Percentiles rank a stretch among this genome's conserved stretches.
Evolutionary conservation across 768 basidiomycete species (phyloP).

Genomic region (Tylopilus cervinicoccineus): DNA sequence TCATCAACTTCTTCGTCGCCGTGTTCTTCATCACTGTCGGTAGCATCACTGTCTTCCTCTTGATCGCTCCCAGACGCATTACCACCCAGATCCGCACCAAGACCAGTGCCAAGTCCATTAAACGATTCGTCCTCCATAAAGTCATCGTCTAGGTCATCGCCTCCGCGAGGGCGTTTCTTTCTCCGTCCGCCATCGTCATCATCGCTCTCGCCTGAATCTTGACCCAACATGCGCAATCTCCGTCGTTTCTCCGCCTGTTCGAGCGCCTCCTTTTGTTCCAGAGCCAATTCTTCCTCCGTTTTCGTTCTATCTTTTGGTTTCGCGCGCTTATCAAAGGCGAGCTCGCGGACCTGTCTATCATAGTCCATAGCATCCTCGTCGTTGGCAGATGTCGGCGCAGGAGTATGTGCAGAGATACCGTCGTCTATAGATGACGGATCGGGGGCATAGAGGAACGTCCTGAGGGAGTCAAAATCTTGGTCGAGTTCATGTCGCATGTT

Average conservation of each 20-base stretch:
- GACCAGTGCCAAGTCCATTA: conserved; percentile 31
- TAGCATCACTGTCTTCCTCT: conserved; percentile 34
- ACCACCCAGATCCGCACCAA: conserved; percentile 40
- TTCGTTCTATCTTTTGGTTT: conserved; percentile 94
- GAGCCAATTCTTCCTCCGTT: conserved; percentile 90
- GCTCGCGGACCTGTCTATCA: conserved; percentile 86
- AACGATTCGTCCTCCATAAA: conserved; percentile 45
- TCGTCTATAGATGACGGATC: conserved; percentile 43
- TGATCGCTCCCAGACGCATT: conserved; percentile 33
- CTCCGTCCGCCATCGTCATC: conserved; percentile 41
- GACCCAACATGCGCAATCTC: conserved; percentile 79
- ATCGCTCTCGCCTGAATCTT: conserved; percentile 64
- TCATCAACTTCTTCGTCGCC: conserved; percentile 31
- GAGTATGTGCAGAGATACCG: conserved; percentile 23
- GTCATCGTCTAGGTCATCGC: conserved; percentile 92
- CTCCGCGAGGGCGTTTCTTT: conserved; percentile 58
- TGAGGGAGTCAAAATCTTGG: conserved; percentile 78
- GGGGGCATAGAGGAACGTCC: conserved; percentile 62
- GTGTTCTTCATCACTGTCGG: conserved; percentile 21
- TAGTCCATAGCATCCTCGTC: conserved; percentile 57
- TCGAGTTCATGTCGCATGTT: conserved; percentile 86
- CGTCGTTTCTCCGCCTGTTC: conserved; percentile 83
- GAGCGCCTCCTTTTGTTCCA: conserved; percentile 81
- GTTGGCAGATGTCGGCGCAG: not conserved
- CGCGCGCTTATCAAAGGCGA: conserved; percentile 90